Percentiles rank a stretch among this genome's conserved stretches.
These are phyloP conservation scores for Suaeda aralocaspica DNA, from an alignment of 148 eudicot species.

Conservation along the genomic window DNA sequence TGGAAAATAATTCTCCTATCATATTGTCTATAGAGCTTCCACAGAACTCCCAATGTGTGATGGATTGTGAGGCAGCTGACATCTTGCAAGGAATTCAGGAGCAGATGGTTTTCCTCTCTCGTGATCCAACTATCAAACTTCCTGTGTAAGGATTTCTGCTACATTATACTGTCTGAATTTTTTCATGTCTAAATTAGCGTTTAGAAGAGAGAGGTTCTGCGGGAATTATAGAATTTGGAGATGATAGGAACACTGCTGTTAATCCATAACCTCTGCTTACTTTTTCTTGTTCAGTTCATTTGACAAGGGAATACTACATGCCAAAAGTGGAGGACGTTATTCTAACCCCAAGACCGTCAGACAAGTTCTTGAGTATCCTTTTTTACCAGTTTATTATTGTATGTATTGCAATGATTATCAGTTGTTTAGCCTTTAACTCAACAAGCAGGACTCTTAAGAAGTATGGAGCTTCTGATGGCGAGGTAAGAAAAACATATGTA, in stretches of 20 bases:
- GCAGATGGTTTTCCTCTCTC: conserved; percentile 75
- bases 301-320: conserved; percentile 71
- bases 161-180: conserved; percentile 1
- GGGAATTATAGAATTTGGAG: not conserved
- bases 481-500: conserved; percentile 51
- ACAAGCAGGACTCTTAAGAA: conserved; percentile 55
- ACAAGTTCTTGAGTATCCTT: conserved; percentile 82
- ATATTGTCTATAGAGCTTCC: conserved; percentile 59
- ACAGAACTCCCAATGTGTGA: conserved; percentile 54
- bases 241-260: too few species aligned
- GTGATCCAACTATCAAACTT: conserved; percentile 83
- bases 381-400: conserved; percentile 21
- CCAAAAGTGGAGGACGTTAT: conserved; percentile 50
- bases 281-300: conserved; percentile 53
- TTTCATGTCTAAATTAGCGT: not conserved
- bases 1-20: conserved; percentile 1
- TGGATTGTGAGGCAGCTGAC: conserved; percentile 91
- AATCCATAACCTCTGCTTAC: conserved; percentile 15
- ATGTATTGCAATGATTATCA: conserved; percentile 4
- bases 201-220: not conserved
- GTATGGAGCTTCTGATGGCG: conserved; percentile 67
- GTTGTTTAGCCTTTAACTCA: conserved; percentile 51
- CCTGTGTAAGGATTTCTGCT: conserved; percentile 51
- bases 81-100: conserved; percentile 83
- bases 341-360: conserved; percentile 50